Base-by-base conservation (phyloP, 2,329 filamentous ascomycete species). In the Meredithiella fracta region DNA sequence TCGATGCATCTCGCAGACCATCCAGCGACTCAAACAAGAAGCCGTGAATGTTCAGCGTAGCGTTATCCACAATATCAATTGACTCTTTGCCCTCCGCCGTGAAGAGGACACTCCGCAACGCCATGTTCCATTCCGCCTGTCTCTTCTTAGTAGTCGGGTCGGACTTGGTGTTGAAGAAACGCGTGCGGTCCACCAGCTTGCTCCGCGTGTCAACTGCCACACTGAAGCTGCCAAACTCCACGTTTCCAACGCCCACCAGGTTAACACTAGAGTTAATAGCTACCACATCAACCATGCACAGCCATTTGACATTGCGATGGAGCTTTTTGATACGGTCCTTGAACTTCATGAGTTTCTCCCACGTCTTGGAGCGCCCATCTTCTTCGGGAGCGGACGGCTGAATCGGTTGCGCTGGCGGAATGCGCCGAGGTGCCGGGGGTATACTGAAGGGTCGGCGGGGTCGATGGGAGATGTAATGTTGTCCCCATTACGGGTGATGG, bases 61-160 rank as follows among this genome's bases (percentile, higher is more conserved):
- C 81, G 64, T 89, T 85, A 67, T 98, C 94, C 61, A 98, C 71
- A 1, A 98, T 72, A 67, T 98, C 91, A 57, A 87, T 81, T 1
- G 89, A 84, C 58, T 97, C 89, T 55, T 78, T 77, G 34, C 88
- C 89, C 57, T 94, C 83, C 1, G 88, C 81, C 0, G 87, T 94
- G 63, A 98, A 94, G 5, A 97, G 73, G 50, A 97, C 78, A 67
- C 90, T 96, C 59, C 87, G 81, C 53, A 91, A 69, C 6, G 85
- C 85, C 63, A 94, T 77, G 60, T 94, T 91, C 91, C 94, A 98
- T 72, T 98, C 94, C 1, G 90, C 91, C 40, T 92, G 89, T 50
- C 79, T 65, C 47, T 70, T 76, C 54, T 68, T 76, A 62, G 85
- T 81, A 52, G 80, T 64, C 14, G 67, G 69, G 31, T 67, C 67